Conservation (phyloP, 2,329 filamentous ascomycete species). For the Botrytis byssoidea region DNA sequence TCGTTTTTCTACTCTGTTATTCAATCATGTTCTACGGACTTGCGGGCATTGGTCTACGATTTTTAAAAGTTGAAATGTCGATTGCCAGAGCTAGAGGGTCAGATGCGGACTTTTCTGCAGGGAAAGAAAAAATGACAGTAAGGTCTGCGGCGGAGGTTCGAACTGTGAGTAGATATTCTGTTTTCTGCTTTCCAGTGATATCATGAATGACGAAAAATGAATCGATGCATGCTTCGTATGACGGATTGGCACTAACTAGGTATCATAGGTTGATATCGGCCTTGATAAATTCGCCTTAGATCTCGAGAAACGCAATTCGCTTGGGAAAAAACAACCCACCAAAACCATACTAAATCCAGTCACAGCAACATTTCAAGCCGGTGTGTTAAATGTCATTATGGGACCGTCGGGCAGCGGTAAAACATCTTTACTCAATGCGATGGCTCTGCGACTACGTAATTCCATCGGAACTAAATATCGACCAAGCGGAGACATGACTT, state of each 20-base stretch:
- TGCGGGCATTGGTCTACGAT: constrained; percentile 61
- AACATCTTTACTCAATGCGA: constrained; percentile 70
- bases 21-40: constrained; percentile 60
- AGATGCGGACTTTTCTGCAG: constrained; percentile 63
- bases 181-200: background rate
- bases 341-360: constrained; percentile 67
- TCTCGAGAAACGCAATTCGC: constrained; percentile 58
- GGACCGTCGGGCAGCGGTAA: constrained; percentile 77
- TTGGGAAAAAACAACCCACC: constrained; percentile 51
- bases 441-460: constrained; percentile 65
- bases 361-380: constrained; percentile 64
- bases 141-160: constrained; percentile 54
- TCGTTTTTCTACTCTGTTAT: constrained; percentile 61
- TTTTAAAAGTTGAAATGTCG: constrained; percentile 65
- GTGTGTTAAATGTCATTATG: constrained; percentile 74
- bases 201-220: background rate
- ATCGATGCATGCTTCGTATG: background rate
- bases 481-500: constrained; percentile 60
- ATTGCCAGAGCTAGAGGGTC: constrained; percentile 60
- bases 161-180: constrained; percentile 35
- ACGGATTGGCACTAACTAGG: background rate
- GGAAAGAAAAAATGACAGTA: constrained; percentile 66
- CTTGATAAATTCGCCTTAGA: constrained; percentile 63
- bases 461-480: constrained; percentile 61
- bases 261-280: constrained; percentile 54